Conservation (phyloP, 1,284 basidiomycete genomes). For the Kalmanozyma brasiliensis region DNA sequence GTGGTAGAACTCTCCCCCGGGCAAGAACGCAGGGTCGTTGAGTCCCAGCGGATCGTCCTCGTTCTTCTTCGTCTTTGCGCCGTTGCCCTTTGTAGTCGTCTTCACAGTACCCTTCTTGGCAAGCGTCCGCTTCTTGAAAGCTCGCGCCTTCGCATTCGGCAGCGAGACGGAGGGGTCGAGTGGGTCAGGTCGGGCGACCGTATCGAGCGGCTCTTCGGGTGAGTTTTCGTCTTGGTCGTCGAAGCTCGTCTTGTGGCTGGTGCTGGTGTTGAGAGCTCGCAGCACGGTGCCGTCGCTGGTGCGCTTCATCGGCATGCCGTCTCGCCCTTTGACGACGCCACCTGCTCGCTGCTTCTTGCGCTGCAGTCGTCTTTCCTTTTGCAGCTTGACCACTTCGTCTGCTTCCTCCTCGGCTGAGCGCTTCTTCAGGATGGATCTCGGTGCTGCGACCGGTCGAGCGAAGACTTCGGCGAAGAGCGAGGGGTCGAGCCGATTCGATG, state of each 20-base stretch:
- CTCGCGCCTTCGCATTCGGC: constrained; percentile 49
- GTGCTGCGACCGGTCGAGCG: constrained; percentile 32
- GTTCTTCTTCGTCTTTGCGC: constrained; percentile 23
- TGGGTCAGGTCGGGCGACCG: constrained; percentile 24
- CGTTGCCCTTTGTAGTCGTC: constrained; percentile 12
- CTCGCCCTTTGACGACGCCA: constrained; percentile 48
- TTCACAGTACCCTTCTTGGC: constrained; percentile 7
- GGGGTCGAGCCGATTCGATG: constrained; percentile 50
- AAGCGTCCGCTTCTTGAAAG: constrained; percentile 50
- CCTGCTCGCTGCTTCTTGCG: constrained; percentile 34
- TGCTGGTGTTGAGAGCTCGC: constrained; percentile 30
- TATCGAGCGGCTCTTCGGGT: constrained; percentile 32
- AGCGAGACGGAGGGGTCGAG: constrained; percentile 45
- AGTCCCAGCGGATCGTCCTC: constrained; percentile 62
- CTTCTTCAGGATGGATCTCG: constrained; percentile 44
- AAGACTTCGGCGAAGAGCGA: constrained; percentile 59
- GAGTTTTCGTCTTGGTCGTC: constrained; percentile 35
- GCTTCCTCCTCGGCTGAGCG: constrained; percentile 36
- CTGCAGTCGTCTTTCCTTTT: constrained; percentile 20
- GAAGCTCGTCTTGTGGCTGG: constrained; percentile 37
- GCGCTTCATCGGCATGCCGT: constrained; percentile 55
- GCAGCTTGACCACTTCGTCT: constrained; percentile 26
- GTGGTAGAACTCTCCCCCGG: constrained; percentile 58
- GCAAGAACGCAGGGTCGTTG: constrained; percentile 59
- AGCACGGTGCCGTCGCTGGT: constrained; percentile 49